Evolutionary conservation across 2,329 filamentous ascomycete species (phyloP).

Genomic region (Cyphellophora attinorum): DNA sequence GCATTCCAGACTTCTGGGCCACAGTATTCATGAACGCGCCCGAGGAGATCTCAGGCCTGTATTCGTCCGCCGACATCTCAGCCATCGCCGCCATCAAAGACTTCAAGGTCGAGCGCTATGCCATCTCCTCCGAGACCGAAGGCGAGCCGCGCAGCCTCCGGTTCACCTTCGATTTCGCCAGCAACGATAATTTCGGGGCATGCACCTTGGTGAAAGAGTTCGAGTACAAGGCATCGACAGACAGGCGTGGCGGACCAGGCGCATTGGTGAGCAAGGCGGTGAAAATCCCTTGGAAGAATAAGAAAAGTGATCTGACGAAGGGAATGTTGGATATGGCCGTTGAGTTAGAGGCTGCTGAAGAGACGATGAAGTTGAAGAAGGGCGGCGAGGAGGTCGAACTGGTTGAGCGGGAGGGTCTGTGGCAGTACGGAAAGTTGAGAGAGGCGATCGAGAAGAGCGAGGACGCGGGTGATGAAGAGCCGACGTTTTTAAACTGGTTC

Average conservation of each 20-base stretch:
- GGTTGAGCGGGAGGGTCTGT: constrained; percentile 17
- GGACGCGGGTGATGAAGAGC: constrained; percentile 21
- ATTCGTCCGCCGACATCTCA: constrained; percentile 69
- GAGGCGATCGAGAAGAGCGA: constrained; percentile 28
- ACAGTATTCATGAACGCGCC: constrained; percentile 83
- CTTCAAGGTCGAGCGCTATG: constrained; percentile 69
- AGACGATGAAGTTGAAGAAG: constrained; percentile 21
- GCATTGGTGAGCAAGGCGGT: constrained; percentile 85
- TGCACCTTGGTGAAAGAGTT: constrained; percentile 80
- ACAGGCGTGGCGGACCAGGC: constrained; percentile 51
- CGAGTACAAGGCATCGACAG: constrained; percentile 48
- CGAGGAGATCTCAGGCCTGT: constrained; percentile 75
- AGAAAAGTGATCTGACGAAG: constrained; percentile 70
- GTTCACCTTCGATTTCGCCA: constrained; percentile 67
- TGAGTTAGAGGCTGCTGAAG: constrained; percentile 57
- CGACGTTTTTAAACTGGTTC: constrained; percentile 87
- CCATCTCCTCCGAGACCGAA: constrained; percentile 49
- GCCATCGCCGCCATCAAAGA: constrained; percentile 61
- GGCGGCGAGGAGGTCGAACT: constrained; percentile 12
- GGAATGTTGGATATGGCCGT: constrained; percentile 68
- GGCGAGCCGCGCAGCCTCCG: constrained; percentile 74
- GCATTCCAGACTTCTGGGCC: constrained; percentile 89
- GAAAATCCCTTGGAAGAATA: constrained; percentile 75
- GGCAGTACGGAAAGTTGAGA: constrained; percentile 19
- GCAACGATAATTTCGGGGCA: constrained; percentile 77